These are phyloP conservation scores for Ballota nigra DNA, from an alignment of 257 asterid genomes.

Conservation along the genomic window DNA sequence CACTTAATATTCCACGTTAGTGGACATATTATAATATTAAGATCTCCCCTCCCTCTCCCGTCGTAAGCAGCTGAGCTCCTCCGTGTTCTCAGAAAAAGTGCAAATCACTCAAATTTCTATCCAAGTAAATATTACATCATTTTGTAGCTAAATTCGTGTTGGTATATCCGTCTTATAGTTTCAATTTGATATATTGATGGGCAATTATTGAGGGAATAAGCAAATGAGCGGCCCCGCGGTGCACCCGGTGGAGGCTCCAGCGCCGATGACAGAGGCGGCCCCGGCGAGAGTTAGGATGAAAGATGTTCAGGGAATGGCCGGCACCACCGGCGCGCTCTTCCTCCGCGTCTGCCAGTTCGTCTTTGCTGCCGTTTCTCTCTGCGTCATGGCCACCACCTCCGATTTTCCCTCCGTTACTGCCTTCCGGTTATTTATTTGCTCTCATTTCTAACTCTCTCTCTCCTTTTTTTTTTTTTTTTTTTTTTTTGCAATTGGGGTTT, in stretches of 20 bases:
- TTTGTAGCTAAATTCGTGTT: background rate
- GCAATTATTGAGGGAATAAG: constrained; percentile 14
- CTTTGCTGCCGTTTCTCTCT: constrained; percentile 64
- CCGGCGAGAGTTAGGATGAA: constrained; percentile 64
- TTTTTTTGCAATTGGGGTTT: constrained; percentile 24
- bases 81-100: background rate
- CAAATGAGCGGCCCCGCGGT: constrained; percentile 81
- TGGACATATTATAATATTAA: background rate
- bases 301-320: constrained; percentile 78
- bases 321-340: constrained; percentile 66
- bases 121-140: background rate
- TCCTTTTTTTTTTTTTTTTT: too few species aligned
- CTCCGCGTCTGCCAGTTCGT: constrained; percentile 68
- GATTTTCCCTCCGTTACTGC: constrained; percentile 90
- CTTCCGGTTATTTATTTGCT: constrained; percentile 53
- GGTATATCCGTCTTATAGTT: background rate
- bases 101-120: background rate
- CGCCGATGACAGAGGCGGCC: constrained; percentile 38
- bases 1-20: background rate
- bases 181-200: constrained; percentile 12
- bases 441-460: background rate
- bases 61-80: background rate
- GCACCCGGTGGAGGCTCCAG: constrained; percentile 70
- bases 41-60: background rate
- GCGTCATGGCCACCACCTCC: constrained; percentile 77